phyloP scores from a whole-genome alignment of 305 asterid genomes.

The Fraxinus xanthoxyloides region DNA sequence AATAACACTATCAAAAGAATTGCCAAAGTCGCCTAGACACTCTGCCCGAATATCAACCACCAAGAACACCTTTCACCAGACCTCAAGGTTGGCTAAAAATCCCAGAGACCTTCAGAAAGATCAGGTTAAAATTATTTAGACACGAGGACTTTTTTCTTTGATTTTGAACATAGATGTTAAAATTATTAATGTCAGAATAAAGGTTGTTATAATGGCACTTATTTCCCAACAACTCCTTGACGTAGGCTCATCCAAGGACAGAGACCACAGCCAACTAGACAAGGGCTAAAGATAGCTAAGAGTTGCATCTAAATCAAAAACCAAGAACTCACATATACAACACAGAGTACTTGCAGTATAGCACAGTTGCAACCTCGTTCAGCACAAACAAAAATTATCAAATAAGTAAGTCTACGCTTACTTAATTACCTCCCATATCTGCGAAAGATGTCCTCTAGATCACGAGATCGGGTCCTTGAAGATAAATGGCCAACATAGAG shows the following conservation, averaged over 20 bases:
- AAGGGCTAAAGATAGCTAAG: not conserved
- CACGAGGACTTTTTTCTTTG: not conserved
- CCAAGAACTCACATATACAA: not conserved
- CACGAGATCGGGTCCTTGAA: conserved; percentile 83
- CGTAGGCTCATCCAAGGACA: not conserved
- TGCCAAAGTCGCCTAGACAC: conserved; percentile 79
- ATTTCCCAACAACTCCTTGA: conserved; percentile 31
- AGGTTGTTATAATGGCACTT: conserved; percentile 15
- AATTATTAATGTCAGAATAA: not conserved
- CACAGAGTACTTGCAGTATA: not conserved
- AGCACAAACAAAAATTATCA: not conserved
- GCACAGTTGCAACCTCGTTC: not conserved
- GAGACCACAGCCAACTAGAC: not conserved
- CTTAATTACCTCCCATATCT: conserved; percentile 83
- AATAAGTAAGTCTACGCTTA: not conserved
- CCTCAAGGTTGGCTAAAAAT: conserved; percentile 69
- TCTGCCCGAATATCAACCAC: conserved; percentile 64
- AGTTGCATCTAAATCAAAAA: not conserved
- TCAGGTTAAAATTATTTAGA: conserved; percentile 69
- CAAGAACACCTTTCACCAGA: conserved; percentile 89
- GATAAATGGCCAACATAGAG: conserved; percentile 93
- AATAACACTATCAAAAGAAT: conserved; percentile 83
- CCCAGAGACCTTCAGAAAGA: conserved; percentile 85
- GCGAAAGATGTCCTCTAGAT: conserved; percentile 81
- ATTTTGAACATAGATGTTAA: not conserved